Evolutionary conservation across 345 rosid species (phyloP).

Genomic region (Boechera divaricarpa): DNA sequence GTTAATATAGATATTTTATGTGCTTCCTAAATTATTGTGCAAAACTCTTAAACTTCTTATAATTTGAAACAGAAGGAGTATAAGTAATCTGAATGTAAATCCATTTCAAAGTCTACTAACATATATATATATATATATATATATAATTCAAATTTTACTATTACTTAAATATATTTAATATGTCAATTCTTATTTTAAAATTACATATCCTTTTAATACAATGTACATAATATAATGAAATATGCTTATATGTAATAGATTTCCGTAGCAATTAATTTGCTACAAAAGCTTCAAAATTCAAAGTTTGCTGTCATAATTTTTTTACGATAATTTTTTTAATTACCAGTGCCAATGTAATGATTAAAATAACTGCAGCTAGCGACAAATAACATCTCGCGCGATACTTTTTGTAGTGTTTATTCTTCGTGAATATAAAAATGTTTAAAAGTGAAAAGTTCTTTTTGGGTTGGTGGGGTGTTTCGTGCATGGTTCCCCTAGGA

Average conservation of each 20-base stretch:
- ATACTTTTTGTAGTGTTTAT: neutral
- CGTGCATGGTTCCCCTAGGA: slow-evolving; percentile 44
- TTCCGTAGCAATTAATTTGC: neutral
- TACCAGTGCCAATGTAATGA: neutral
- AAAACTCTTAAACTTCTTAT: no score
- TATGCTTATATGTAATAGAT: neutral
- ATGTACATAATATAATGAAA: no score
- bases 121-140: no score
- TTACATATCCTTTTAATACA: no score
- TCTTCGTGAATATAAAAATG: slow-evolving; percentile 1
- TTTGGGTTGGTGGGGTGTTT: slow-evolving; percentile 41
- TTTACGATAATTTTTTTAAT: neutral
- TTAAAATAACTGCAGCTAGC: neutral
- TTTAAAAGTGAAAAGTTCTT: slow-evolving; percentile 15
- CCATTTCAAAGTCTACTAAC: neutral
- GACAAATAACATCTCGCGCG: slow-evolving; percentile 1
- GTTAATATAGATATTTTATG: no score
- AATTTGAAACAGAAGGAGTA: no score
- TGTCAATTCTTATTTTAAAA: no score
- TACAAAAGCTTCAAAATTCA: neutral
- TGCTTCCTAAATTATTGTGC: no score
- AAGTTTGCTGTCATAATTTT: neutral
- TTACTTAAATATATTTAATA: no score
- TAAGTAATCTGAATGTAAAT: neutral
- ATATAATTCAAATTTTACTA: no score